Percentiles rank a stretch among this genome's conserved stretches.
Evolutionary conservation across 2,329 filamentous ascomycete species (phyloP).

Genomic region (Trichoderma semiorbis): DNA sequence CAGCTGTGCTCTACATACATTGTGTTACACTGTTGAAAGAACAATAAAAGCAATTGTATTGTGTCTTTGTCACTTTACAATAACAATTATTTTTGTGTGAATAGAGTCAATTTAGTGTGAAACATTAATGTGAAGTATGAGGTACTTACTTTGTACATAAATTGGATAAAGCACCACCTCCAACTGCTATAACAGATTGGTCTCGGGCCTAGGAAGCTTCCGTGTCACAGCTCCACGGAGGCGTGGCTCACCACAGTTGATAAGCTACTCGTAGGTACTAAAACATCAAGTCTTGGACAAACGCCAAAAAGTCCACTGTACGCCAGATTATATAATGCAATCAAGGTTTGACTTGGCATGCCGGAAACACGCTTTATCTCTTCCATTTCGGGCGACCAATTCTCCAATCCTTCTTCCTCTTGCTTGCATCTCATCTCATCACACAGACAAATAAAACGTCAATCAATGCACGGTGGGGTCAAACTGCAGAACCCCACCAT

Average conservation of each 20-base stretch:
- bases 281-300: background rate
- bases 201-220: background rate
- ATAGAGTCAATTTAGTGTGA: background rate
- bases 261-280: background rate
- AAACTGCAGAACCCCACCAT: slow-evolving; percentile 13
- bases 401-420: background rate
- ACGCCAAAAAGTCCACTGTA: background rate
- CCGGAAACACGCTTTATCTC: background rate
- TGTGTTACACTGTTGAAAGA: background rate
- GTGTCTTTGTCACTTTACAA: background rate
- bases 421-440: background rate
- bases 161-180: background rate
- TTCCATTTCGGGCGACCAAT: background rate
- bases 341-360: background rate
- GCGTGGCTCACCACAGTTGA: too few relatives aligned
- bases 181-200: background rate
- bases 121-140: background rate
- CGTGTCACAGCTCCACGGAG: background rate
- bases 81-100: background rate
- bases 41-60: background rate
- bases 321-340: background rate
- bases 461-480: slow-evolving; percentile 5
- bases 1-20: background rate
- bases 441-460: background rate
- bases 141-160: background rate